Evolutionary conservation across 139 green algal genomes (phyloP).

Genomic region (Penium margaritaceum): DNA sequence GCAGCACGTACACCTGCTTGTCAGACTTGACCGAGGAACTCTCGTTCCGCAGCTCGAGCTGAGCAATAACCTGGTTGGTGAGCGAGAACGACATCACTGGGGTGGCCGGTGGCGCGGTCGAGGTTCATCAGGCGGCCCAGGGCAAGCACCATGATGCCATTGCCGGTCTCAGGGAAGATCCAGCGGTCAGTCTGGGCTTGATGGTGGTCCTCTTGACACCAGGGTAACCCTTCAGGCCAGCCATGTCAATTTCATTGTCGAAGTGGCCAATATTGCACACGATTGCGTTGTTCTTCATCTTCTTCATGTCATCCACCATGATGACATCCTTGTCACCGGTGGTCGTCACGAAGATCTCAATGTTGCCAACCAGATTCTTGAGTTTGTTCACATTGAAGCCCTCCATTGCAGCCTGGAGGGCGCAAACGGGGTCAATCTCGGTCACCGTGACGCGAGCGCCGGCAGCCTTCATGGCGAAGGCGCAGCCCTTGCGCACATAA

Average conservation of each 20-base stretch:
- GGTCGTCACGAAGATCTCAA: slow-evolving; percentile 98
- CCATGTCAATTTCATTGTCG: slow-evolving; percentile 99
- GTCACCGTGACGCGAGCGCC: slow-evolving; percentile 82
- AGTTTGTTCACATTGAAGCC: slow-evolving; percentile 72
- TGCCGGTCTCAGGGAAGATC: slow-evolving; percentile 93
- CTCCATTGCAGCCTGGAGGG: slow-evolving; percentile 88
- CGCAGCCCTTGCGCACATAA: slow-evolving; percentile 98
- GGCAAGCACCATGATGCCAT: slow-evolving; percentile 91
- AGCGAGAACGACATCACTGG: slow-evolving; percentile 99
- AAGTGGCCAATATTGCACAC: slow-evolving; percentile 99
- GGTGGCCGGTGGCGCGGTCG: slow-evolving; percentile 97
- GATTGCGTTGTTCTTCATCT: slow-evolving; percentile 99
- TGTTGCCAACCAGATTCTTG: slow-evolving; percentile 72
- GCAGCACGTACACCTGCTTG: slow-evolving; percentile 98
- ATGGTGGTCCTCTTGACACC: slow-evolving; percentile 97
- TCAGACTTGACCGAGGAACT: slow-evolving; percentile 84
- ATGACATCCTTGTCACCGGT: slow-evolving; percentile 98
- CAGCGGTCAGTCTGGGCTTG: slow-evolving; percentile 90
- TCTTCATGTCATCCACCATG: slow-evolving; percentile 89
- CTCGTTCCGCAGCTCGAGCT: slow-evolving; percentile 99
- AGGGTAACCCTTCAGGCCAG: slow-evolving; percentile 70
- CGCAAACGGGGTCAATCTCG: slow-evolving; percentile 99
- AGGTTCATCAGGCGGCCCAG: slow-evolving; percentile 99
- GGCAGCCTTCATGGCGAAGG: slow-evolving; percentile 89
- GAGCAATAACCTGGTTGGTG: slow-evolving; percentile 96